Base-by-base conservation (phyloP, 345 rosid genomes). In the Moricandia arvensis region DNA sequence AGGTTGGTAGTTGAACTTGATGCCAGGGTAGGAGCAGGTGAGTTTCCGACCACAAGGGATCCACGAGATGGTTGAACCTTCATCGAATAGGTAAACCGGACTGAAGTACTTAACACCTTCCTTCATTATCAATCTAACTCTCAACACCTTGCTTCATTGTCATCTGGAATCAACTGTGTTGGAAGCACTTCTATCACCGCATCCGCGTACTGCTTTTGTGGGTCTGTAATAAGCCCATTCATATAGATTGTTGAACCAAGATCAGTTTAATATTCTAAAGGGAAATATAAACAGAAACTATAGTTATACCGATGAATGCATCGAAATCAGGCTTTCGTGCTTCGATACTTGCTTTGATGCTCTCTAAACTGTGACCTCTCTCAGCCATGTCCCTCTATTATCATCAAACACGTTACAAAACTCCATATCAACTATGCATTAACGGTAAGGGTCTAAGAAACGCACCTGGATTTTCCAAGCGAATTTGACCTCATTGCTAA, bases 371-470 rank as follows among this genome's bases (percentile, higher is more conserved):
- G 87, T 95, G 97, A 7, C 99, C 97, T 84, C 99, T 79, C 83
- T 95, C 99, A 6, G 97, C 97, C 99, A 90, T 95, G 82, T 95
- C 99, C 63, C 99, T 95, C 99, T 95, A 75, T 83, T 79, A 60
- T 61, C 74, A 73, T 59, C 49, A 70, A 49, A 1, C 24, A 62
- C 4, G 2, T 47, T 47, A 47, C 17, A 47, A 47, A n/a, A 43
- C 16, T 43, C 51, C 51, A 43, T 43, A 43, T 43, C 51, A 43
- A 43, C 47, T 13, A 41, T 11, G 13, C 6, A 65, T 17, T 24
- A 2, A 12, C n/a, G 7, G 51, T 43, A 43, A 43, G 8, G 8
- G 63, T 76, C 1, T 4, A 41, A 24, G 51, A 47, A 17, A 72
- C 53, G 3, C 17, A 86, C 88, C 89, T 81, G 87, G 54, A 85